These are phyloP conservation scores for Fraxinus baroniana DNA, from an alignment of 305 asterid genomes.

Conservation along the genomic window DNA sequence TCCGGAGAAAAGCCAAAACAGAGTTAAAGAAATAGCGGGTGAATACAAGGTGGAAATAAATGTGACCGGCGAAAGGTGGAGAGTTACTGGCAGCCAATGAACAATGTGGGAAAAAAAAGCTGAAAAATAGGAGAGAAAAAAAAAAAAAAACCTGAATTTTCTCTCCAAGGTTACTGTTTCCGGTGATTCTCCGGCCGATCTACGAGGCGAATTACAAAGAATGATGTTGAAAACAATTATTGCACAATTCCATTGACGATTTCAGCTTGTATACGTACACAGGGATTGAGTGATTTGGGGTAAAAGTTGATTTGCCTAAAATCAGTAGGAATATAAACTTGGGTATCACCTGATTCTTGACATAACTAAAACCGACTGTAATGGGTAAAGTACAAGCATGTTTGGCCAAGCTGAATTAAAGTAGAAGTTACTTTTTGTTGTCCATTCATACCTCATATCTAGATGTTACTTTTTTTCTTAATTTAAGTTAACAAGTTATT, in stretches of 20 bases:
- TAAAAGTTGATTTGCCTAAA: neutral
- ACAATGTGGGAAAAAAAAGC: neutral
- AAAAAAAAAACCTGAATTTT: neutral
- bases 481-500: neutral
- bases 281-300: neutral
- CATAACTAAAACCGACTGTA: neutral
- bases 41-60: neutral
- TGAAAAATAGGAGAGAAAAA: neutral
- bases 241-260: neutral
- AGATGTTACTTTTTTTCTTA: neutral
- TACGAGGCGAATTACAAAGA: neutral
- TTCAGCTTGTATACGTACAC: neutral
- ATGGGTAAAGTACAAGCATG: neutral
- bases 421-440: neutral
- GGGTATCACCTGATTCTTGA: neutral
- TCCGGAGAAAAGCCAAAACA: neutral
- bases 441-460: neutral
- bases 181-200: neutral
- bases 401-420: neutral
- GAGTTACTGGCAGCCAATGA: neutral
- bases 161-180: neutral
- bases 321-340: neutral
- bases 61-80: neutral
- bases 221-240: neutral
- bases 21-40: neutral